A percentile compares a stretch with the other conserved stretches of the same genome.
These are phyloP conservation scores for Rhodotorula diobovata DNA, from an alignment of 768 basidiomycete species.

Conservation along the genomic window DNA sequence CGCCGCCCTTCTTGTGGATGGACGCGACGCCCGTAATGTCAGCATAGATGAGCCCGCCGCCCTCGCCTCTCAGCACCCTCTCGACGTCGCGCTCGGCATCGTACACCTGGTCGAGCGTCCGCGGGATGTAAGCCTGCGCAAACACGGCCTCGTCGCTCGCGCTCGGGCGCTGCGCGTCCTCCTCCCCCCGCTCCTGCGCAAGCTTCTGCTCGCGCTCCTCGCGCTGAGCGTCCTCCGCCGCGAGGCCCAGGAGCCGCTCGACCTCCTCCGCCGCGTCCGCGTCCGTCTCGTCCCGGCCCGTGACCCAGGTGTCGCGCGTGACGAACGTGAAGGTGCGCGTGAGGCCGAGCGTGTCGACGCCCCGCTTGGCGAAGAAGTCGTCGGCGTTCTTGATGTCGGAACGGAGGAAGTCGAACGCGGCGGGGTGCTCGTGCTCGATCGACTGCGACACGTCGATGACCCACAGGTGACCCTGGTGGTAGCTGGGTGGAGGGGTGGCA, in stretches of 20 bases:
- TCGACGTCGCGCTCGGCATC: slow-evolving; percentile 92
- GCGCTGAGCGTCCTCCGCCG: slow-evolving; percentile 40
- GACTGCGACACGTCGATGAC: slow-evolving; percentile 99
- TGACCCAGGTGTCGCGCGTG: slow-evolving; percentile 51
- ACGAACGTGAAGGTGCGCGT: slow-evolving; percentile 84
- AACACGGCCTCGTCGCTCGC: slow-evolving; percentile 84
- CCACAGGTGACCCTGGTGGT: slow-evolving; percentile 62
- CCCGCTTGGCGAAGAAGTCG: slow-evolving; percentile 77
- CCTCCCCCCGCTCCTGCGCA: slow-evolving; percentile 42
- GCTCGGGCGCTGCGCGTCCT: not conserved
- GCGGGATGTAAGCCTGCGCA: slow-evolving; percentile 84
- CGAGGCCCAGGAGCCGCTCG: slow-evolving; percentile 40
- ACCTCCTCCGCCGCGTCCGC: slow-evolving; percentile 29
- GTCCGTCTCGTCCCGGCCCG: slow-evolving; percentile 22
- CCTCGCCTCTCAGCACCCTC: slow-evolving; percentile 64
- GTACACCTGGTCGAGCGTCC: slow-evolving; percentile 82
- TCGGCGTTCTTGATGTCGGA: slow-evolving; percentile 87
- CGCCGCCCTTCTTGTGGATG: slow-evolving; percentile 40
- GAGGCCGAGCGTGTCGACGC: slow-evolving; percentile 71
- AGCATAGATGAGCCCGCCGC: slow-evolving; percentile 73
- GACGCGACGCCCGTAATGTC: slow-evolving; percentile 68
- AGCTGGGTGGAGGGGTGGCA: slow-evolving; percentile 36
- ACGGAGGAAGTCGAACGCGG: slow-evolving; percentile 92
- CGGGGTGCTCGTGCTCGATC: slow-evolving; percentile 95
- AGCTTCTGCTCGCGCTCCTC: not conserved